phyloP scores from a whole-genome alignment of 805 yeast species.

The Geotrichum ghanense region DNA sequence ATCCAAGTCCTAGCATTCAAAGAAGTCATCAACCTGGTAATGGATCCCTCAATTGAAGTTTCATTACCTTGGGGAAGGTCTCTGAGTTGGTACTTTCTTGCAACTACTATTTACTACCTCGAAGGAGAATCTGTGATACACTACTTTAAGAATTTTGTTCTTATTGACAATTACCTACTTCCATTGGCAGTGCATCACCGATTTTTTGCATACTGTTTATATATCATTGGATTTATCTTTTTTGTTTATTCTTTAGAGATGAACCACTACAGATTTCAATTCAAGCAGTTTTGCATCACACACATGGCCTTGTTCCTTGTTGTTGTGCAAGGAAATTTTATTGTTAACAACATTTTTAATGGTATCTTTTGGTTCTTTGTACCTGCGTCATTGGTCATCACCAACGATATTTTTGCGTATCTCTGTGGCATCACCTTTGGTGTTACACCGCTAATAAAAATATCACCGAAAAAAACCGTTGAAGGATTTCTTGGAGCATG shows the following conservation, averaged over 20 bases:
- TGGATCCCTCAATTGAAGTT: conserved; percentile 74
- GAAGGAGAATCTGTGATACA: conserved; percentile 76
- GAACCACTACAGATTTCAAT: conserved; percentile 84
- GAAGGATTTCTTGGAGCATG: conserved; percentile 98
- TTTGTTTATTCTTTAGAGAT: conserved; percentile 83
- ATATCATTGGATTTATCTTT: conserved; percentile 77
- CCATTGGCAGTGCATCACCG: conserved; percentile 68
- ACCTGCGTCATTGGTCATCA: conserved; percentile 84
- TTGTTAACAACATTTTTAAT: conserved; percentile 75
- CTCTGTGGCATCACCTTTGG: conserved; percentile 97
- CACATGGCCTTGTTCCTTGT: conserved; percentile 87
- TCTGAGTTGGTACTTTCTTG: conserved; percentile 86
- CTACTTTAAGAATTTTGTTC: conserved; percentile 46
- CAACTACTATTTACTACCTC: conserved; percentile 76
- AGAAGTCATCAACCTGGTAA: conserved; percentile 79
- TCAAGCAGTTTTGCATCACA: conserved; percentile 85
- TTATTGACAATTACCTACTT: conserved; percentile 40
- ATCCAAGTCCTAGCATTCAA: conserved; percentile 78
- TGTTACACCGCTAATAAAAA: conserved; percentile 77
- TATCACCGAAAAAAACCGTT: conserved; percentile 93
- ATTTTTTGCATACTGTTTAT: conserved; percentile 72
- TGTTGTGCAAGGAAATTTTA: conserved; percentile 88
- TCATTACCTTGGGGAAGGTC: conserved; percentile 71
- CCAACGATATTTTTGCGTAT: conserved; percentile 93
- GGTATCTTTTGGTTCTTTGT: conserved; percentile 92